These are phyloP conservation scores for Monosporascus sp. DNA, from an alignment of 2,329 filamentous ascomycete genomes.

Conservation along the genomic window DNA sequence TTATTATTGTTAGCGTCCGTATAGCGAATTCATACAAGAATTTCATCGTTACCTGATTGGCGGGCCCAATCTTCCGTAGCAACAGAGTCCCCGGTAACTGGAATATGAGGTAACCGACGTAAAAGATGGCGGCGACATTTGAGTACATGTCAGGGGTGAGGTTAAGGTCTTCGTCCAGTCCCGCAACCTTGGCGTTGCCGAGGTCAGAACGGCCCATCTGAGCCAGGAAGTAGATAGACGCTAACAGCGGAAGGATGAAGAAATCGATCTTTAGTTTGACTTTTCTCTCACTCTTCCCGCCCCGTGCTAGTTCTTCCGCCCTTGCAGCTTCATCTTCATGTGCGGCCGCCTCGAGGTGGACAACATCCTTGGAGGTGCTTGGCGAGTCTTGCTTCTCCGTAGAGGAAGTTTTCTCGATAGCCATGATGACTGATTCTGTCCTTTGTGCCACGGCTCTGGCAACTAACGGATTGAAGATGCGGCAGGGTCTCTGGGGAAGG, in stretches of 20 bases:
- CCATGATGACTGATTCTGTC: not conserved
- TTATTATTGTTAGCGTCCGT: constrained; percentile 1
- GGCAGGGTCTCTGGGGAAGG: no score
- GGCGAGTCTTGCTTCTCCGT: not conserved
- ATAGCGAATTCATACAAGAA: not conserved
- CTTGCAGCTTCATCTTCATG: not conserved
- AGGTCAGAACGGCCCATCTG: constrained; percentile 19
- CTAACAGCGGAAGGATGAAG: not conserved
- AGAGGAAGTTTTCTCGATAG: not conserved
- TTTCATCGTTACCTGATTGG: constrained; percentile 11
- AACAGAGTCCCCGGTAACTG: constrained; percentile 20
- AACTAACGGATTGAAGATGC: not conserved
- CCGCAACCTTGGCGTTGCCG: constrained; percentile 20
- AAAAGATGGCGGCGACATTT: constrained; percentile 15
- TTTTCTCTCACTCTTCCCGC: not conserved
- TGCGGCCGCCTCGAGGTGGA: not conserved
- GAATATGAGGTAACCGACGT: constrained; percentile 16
- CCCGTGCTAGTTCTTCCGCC: not conserved
- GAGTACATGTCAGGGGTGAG: constrained; percentile 14
- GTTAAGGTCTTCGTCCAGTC: constrained; percentile 14
- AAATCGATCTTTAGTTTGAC: not conserved
- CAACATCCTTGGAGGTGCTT: not conserved
- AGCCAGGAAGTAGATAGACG: not conserved
- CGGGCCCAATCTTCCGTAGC: constrained; percentile 17
- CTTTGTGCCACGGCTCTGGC: not conserved